Evolutionary conservation across 176 grass and related monocot species (phyloP).

Genomic region (Bothriochloa decipiens): DNA sequence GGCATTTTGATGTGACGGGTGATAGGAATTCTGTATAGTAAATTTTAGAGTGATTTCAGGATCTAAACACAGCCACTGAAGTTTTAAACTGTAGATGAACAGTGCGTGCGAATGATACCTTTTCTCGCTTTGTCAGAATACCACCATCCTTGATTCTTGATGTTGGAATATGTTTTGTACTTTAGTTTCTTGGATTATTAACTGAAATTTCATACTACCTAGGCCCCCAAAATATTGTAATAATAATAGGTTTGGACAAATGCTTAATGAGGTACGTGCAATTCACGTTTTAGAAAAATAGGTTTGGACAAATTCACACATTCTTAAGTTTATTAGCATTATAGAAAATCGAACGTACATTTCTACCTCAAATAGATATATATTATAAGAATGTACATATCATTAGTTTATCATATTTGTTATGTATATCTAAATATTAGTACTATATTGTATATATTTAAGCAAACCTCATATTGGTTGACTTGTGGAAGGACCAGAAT

Average conservation of each 20-base stretch:
- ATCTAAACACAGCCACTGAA: not conserved
- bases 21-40: no score
- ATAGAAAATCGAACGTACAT: not conserved
- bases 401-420: not conserved
- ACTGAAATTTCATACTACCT: not conserved
- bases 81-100: not conserved
- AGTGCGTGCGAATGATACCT: not conserved
- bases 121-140: constrained; percentile 4
- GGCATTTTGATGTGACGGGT: no score
- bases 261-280: no score
- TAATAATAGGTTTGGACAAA: not conserved
- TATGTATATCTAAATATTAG: no score
- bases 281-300: no score
- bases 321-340: not conserved
- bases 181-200: not conserved
- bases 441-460: not conserved
- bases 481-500: not conserved
- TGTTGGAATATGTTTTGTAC: not conserved
- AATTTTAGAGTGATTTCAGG: no score
- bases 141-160: not conserved
- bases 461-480: not conserved
- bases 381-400: not conserved
- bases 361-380: not conserved
- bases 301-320: not conserved
- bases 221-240: not conserved